phyloP scores from a whole-genome alignment of 495 filamentous ascomycete species.

The Aspergillus saccharolyticus region DNA sequence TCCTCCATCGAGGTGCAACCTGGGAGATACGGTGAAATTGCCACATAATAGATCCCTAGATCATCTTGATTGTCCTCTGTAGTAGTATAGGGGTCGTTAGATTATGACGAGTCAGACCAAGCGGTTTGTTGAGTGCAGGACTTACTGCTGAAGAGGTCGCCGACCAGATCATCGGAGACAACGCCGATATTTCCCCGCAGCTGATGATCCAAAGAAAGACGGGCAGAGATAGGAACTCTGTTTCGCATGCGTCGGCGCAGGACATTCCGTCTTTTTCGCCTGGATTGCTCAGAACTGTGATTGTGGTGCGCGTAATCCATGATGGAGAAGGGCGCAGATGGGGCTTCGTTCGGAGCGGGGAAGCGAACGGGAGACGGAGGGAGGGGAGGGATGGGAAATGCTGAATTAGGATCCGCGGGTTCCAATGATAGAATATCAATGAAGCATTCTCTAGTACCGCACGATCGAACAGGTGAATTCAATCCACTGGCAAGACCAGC shows the following conservation, averaged over 20 bases:
- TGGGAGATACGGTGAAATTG: slow-evolving; percentile 77
- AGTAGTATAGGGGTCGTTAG: background rate
- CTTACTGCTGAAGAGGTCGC: slow-evolving; percentile 63
- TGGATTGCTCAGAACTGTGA: slow-evolving; percentile 38
- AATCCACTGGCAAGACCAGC: background rate
- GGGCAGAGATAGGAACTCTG: slow-evolving; percentile 53
- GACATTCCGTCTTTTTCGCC: slow-evolving; percentile 32
- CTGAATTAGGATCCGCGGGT: too few relatives aligned
- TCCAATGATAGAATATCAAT: too few relatives aligned
- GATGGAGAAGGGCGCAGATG: slow-evolving; percentile 15
- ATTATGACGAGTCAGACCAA: background rate
- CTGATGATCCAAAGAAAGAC: slow-evolving; percentile 71
- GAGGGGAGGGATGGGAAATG: slow-evolving; percentile 3
- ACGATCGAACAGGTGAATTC: background rate
- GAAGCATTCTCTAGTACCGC: too few relatives aligned
- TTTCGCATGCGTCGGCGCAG: slow-evolving; percentile 45
- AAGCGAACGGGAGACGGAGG: slow-evolving; percentile 2
- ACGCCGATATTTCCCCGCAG: slow-evolving; percentile 84
- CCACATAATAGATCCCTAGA: slow-evolving; percentile 55
- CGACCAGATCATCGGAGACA: slow-evolving; percentile 78
- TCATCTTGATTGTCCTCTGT: slow-evolving; percentile 19
- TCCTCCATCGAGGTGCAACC: slow-evolving; percentile 54
- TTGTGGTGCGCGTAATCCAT: slow-evolving; percentile 39
- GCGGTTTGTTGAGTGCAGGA: background rate
- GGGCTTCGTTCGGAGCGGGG: slow-evolving; percentile 14